phyloP scores from a whole-genome alignment of 495 filamentous ascomycete genomes.

The Daldinia grandis region DNA sequence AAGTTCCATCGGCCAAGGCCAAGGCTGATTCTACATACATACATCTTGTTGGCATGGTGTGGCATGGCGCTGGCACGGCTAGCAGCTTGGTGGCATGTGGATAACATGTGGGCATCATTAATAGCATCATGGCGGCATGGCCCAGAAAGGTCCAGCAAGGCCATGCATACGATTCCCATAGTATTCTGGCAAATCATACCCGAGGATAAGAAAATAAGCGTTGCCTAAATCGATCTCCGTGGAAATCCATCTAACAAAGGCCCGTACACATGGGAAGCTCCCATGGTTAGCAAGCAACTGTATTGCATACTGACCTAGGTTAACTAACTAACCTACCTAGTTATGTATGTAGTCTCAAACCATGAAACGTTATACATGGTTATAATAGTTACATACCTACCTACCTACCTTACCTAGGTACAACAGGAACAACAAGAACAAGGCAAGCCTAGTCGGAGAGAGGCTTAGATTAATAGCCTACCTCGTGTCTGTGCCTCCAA shows the following conservation, averaged over 20 bases:
- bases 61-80: not conserved
- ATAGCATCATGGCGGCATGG: slow-evolving; percentile 12
- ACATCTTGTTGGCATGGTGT: not conserved
- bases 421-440: slow-evolving; percentile 5
- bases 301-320: too few species aligned
- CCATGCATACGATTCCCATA: slow-evolving; percentile 6
- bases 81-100: slow-evolving; percentile 7
- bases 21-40: slow-evolving; percentile 25
- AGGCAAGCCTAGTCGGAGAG: slow-evolving; percentile 1
- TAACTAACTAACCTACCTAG: too few species aligned
- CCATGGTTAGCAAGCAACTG: slow-evolving; percentile 16
- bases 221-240: slow-evolving; percentile 23
- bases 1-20: slow-evolving; percentile 21
- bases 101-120: slow-evolving; percentile 25
- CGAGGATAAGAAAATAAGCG: slow-evolving; percentile 1
- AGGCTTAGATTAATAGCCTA: slow-evolving; percentile 26
- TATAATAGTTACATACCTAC: too few species aligned
- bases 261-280: not conserved
- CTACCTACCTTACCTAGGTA: too few species aligned
- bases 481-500: slow-evolving; percentile 14
- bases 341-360: not conserved
- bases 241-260: not conserved
- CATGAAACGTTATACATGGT: slow-evolving; percentile 9
- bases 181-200: slow-evolving; percentile 31
- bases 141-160: not conserved